Conservation (phyloP, 192 early-diverging fungal species). For the Entophlyctis helioformis region DNA sequence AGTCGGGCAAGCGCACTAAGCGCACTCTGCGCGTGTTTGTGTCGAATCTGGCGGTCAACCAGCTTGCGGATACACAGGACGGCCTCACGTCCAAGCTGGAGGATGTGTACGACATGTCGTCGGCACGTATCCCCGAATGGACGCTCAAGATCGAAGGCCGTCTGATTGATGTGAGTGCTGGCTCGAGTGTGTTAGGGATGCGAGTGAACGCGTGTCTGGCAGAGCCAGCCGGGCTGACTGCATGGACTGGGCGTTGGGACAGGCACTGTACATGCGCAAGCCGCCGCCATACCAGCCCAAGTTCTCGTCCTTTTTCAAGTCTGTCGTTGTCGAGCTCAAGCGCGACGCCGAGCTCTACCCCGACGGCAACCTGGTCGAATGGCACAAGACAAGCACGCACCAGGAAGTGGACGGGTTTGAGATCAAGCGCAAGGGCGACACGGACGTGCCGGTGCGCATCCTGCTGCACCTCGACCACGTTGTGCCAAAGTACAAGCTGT, state of each 20-base stretch:
- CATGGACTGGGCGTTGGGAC: no score
- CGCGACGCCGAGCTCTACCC: slow-evolving; percentile 65
- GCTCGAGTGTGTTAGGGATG: no score
- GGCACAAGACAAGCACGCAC: slow-evolving; percentile 20
- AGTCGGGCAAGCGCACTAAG: slow-evolving; percentile 35
- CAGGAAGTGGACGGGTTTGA: slow-evolving; percentile 80
- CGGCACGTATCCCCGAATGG: slow-evolving; percentile 61
- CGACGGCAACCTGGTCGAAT: slow-evolving; percentile 71
- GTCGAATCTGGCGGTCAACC: slow-evolving; percentile 77
- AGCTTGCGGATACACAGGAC: slow-evolving; percentile 34
- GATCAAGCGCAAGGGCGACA: slow-evolving; percentile 82
- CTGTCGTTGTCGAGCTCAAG: slow-evolving; percentile 74
- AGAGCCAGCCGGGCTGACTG: no score
- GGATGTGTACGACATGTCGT: slow-evolving; percentile 21
- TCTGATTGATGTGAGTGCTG: slow-evolving; percentile 57
- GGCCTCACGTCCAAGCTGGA: slow-evolving; percentile 29
- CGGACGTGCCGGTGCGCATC: slow-evolving; percentile 69
- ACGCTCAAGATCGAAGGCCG: slow-evolving; percentile 83
- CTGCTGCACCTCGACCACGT: slow-evolving; percentile 60
- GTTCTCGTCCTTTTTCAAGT: slow-evolving; percentile 77
- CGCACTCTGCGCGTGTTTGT: slow-evolving; percentile 82
- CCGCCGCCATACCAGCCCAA: slow-evolving; percentile 49
- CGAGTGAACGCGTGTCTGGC: no score
- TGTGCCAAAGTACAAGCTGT: slow-evolving; percentile 70
- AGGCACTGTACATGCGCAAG: slow-evolving; percentile 10